A percentile compares a stretch with the other conserved stretches of the same genome.
These are phyloP conservation scores for Populus euphratica DNA, from an alignment of 345 rosid species.

Conservation along the genomic window DNA sequence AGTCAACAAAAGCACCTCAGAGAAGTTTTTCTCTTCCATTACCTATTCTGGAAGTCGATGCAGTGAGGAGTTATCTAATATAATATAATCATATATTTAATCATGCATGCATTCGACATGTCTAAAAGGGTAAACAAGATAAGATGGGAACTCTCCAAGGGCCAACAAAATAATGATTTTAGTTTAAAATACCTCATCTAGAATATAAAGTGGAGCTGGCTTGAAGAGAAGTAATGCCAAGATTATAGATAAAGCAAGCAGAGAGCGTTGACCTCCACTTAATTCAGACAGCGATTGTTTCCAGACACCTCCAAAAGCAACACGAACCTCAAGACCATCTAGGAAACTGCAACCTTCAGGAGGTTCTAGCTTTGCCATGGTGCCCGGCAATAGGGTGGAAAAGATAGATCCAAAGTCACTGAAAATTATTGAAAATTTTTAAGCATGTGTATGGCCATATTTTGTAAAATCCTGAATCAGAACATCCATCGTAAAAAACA, in stretches of 20 bases:
- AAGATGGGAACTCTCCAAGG: not conserved
- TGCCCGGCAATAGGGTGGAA: constrained; percentile 87
- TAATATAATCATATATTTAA: not conserved
- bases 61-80: not conserved
- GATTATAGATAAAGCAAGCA: constrained; percentile 89
- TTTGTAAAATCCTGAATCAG: not conserved
- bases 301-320: constrained; percentile 95
- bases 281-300: constrained; percentile 90
- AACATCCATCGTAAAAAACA: constrained; percentile 2
- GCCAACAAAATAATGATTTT: not conserved
- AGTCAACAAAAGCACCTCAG: not conserved
- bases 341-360: constrained; percentile 84
- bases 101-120: not conserved
- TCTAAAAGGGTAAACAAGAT: not conserved
- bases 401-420: constrained; percentile 96
- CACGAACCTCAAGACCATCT: constrained; percentile 94
- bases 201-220: constrained; percentile 95
- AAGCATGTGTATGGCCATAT: not conserved
- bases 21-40: not conserved
- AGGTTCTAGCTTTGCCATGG: constrained; percentile 84
- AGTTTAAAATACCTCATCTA: constrained; percentile 68
- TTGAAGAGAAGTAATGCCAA: constrained; percentile 94
- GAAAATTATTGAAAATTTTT: constrained; percentile 1
- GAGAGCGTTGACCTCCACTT: constrained; percentile 92
- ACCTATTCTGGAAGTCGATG: not conserved